phyloP scores from a whole-genome alignment of 2,329 filamentous ascomycete genomes.

The Phyllachora maydis region DNA sequence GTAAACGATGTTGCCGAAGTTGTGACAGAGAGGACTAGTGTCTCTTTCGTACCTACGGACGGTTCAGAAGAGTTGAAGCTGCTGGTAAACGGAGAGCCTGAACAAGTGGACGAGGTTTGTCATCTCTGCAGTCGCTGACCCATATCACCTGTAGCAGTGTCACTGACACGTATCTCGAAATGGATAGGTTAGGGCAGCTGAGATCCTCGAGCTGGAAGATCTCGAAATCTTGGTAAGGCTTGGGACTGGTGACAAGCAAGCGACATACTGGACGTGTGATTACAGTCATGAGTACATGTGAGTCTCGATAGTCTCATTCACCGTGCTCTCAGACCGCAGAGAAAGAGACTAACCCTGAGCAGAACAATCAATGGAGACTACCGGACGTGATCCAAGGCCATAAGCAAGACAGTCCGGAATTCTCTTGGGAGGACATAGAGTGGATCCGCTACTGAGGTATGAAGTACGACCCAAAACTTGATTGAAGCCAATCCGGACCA shows the following conservation, averaged over 20 bases:
- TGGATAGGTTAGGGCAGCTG: conserved; percentile 37
- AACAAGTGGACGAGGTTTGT: conserved; percentile 46
- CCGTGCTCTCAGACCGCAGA: neutral
- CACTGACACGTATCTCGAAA: too few species aligned
- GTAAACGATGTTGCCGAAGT: conserved; percentile 41
- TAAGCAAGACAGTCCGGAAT: too few species aligned
- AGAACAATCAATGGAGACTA: conserved; percentile 48
- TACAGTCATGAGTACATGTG: conserved; percentile 61
- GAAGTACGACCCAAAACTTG: too few species aligned
- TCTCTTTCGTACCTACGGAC: conserved; percentile 60
- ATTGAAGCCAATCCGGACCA: too few species aligned
- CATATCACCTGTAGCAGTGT: neutral
- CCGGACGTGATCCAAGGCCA: too few species aligned
- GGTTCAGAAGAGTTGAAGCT: conserved; percentile 60
- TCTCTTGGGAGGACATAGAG: too few species aligned
- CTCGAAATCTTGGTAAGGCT: conserved; percentile 59
- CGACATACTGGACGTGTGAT: conserved; percentile 70
- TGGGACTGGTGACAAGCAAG: conserved; percentile 46
- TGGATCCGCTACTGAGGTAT: too few species aligned
- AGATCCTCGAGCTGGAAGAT: conserved; percentile 62
- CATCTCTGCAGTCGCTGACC: neutral
- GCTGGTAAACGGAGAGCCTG: conserved; percentile 60
- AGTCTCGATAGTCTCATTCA: conserved; percentile 6
- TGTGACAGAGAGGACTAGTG: conserved; percentile 48
- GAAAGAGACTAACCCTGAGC: conserved; percentile 5